phyloP scores from a whole-genome alignment of 2,329 filamentous ascomycete genomes.

The Claviceps digitariae region DNA sequence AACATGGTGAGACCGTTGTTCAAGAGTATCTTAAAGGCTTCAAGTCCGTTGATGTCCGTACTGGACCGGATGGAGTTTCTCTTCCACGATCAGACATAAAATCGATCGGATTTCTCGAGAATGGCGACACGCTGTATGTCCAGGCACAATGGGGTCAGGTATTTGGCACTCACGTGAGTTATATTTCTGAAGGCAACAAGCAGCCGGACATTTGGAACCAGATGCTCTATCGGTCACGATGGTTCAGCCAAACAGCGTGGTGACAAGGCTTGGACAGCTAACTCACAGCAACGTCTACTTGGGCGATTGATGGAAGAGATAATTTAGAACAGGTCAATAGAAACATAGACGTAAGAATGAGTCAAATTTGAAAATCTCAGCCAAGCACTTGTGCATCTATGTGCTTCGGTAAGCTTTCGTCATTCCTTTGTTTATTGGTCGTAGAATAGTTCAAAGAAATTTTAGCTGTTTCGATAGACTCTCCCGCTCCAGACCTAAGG shows the following conservation, averaged over 20 bases:
- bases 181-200: not conserved
- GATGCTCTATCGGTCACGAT: not conserved
- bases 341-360: too few relatives aligned
- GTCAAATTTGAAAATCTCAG: too few relatives aligned
- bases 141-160: slow-evolving; percentile 1
- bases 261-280: not conserved
- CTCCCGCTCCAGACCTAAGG: too few relatives aligned
- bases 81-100: slow-evolving; percentile 3
- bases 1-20: not conserved
- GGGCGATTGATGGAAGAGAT: too few relatives aligned
- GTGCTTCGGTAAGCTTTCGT: too few relatives aligned
- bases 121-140: not conserved
- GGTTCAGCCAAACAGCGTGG: not conserved
- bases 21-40: not conserved
- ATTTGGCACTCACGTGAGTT: not conserved
- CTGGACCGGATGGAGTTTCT: not conserved
- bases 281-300: not conserved
- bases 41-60: not conserved
- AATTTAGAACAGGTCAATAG: too few relatives aligned
- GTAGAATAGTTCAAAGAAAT: too few relatives aligned
- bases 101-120: not conserved
- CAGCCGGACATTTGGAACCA: not conserved
- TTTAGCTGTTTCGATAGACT: too few relatives aligned
- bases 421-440: too few relatives aligned
- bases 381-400: too few relatives aligned